phyloP scores from a whole-genome alignment of 108 stramenopile species.

The Aurantiochytrium sp. region DNA sequence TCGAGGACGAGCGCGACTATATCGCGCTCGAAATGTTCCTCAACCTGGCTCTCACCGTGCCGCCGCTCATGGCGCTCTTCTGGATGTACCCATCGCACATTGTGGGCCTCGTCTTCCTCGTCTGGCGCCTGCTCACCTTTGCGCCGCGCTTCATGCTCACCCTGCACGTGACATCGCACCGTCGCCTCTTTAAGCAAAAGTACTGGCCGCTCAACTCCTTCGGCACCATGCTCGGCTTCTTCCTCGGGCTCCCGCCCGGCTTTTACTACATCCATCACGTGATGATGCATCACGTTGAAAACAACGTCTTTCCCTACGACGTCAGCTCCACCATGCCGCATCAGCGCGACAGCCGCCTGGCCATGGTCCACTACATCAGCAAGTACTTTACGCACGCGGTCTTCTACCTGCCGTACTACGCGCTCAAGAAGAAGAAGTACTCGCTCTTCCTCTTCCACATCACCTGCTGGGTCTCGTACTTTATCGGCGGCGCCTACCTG shows the following conservation, averaged over 20 bases:
- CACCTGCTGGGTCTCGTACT: not conserved
- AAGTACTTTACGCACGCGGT: not conserved
- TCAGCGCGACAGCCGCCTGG: not conserved
- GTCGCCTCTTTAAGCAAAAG: not conserved
- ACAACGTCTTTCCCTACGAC: conserved; percentile 22
- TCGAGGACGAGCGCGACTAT: conserved; percentile 8
- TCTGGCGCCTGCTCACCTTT: not conserved
- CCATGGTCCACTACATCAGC: not conserved
- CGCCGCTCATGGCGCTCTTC: not conserved
- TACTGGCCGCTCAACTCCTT: not conserved
- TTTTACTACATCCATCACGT: conserved; percentile 33
- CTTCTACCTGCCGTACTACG: conserved; percentile 7
- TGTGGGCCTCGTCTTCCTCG: not conserved
- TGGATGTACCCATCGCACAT: not conserved
- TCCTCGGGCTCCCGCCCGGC: not conserved
- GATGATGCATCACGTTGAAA: conserved; percentile 25
- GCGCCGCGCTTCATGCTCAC: conserved; percentile 32
- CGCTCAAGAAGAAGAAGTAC: not conserved
- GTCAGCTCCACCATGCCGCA: conserved; percentile 23
- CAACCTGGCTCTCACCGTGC: not conserved
- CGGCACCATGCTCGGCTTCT: not conserved
- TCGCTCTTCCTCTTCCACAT: not conserved
- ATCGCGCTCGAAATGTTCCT: not conserved
- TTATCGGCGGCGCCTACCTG: not conserved
- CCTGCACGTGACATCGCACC: conserved; percentile 1